Evolutionary conservation across 1,284 basidiomycete species (phyloP).

Genomic region (Ceratobasidium sp.): DNA sequence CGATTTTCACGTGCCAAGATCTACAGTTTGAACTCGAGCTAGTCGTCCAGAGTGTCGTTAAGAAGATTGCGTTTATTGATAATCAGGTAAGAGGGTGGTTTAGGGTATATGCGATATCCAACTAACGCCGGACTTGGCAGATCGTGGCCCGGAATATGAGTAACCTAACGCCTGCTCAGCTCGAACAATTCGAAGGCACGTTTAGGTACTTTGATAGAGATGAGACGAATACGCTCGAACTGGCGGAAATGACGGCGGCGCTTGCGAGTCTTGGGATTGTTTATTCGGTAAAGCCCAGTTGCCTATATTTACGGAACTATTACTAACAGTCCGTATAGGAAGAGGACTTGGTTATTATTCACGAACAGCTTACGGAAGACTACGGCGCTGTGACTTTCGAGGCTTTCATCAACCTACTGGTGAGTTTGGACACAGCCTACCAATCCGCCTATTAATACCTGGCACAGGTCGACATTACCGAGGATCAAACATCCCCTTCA

Average conservation of each 20-base stretch:
- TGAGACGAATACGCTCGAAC: conserved; percentile 83
- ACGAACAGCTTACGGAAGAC: conserved; percentile 78
- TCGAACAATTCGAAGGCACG: conserved; percentile 96
- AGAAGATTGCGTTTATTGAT: conserved; percentile 94
- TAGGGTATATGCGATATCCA: neutral
- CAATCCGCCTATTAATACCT: conserved; percentile 10
- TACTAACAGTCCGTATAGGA: conserved; percentile 58
- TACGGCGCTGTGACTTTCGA: conserved; percentile 93
- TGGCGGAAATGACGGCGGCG: conserved; percentile 89
- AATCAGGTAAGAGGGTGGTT: conserved; percentile 72
- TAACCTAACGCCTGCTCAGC: conserved; percentile 91
- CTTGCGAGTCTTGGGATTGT: conserved; percentile 94
- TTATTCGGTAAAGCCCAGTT: conserved; percentile 81
- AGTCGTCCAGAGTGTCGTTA: conserved; percentile 78
- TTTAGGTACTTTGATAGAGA: conserved; percentile 98
- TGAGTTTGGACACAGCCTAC: conserved; percentile 50
- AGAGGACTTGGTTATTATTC: conserved; percentile 86
- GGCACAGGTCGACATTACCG: conserved; percentile 86
- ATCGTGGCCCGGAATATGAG: conserved; percentile 92
- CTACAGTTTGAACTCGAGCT: conserved; percentile 89
- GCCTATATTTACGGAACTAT: conserved; percentile 7
- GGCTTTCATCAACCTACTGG: conserved; percentile 93
- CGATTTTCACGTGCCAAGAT: conserved; percentile 89
- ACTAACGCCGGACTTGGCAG: conserved; percentile 51
- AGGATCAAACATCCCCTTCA: conserved; percentile 92